phyloP scores from a whole-genome alignment of 2,329 filamentous ascomycete species.

The Cladosporium sp. region DNA sequence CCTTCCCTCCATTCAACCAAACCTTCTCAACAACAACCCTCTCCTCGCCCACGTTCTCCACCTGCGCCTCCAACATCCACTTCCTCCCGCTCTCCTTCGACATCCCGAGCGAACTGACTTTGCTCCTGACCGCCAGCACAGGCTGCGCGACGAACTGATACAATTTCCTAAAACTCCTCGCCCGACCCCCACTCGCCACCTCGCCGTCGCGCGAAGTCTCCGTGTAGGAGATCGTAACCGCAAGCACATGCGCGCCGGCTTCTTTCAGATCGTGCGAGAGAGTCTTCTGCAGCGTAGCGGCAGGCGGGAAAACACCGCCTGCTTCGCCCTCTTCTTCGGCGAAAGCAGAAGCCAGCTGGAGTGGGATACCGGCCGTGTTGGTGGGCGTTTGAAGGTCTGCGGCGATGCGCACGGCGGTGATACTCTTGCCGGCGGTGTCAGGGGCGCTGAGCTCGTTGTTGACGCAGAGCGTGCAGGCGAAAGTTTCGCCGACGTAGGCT shows the following conservation, averaged over 20 bases:
- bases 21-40: slow-evolving; percentile 71
- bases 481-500: slow-evolving; percentile 92
- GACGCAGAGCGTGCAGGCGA: slow-evolving; percentile 92
- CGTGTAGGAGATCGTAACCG: slow-evolving; percentile 91
- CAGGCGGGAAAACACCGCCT: slow-evolving; percentile 31
- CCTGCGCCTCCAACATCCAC: slow-evolving; percentile 87
- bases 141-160: slow-evolving; percentile 96
- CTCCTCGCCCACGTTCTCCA: slow-evolving; percentile 91
- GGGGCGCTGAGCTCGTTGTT: slow-evolving; percentile 71
- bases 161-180: slow-evolving; percentile 86
- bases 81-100: slow-evolving; percentile 33
- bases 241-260: slow-evolving; percentile 89
- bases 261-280: slow-evolving; percentile 87
- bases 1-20: slow-evolving; percentile 33
- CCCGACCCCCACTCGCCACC: slow-evolving; percentile 58
- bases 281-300: slow-evolving; percentile 74
- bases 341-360: slow-evolving; percentile 55
- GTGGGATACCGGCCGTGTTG: slow-evolving; percentile 59
- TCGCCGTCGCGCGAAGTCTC: slow-evolving; percentile 60
- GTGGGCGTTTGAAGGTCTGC: slow-evolving; percentile 96
- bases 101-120: slow-evolving; percentile 62
- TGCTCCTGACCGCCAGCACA: slow-evolving; percentile 86
- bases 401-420: slow-evolving; percentile 77
- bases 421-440: slow-evolving; percentile 43
- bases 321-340: not conserved